Percentiles rank a stretch among this genome's conserved stretches.
phyloP scores from a whole-genome alignment of 169 alveolate genomes.

The Plasmodium gonderi region DNA sequence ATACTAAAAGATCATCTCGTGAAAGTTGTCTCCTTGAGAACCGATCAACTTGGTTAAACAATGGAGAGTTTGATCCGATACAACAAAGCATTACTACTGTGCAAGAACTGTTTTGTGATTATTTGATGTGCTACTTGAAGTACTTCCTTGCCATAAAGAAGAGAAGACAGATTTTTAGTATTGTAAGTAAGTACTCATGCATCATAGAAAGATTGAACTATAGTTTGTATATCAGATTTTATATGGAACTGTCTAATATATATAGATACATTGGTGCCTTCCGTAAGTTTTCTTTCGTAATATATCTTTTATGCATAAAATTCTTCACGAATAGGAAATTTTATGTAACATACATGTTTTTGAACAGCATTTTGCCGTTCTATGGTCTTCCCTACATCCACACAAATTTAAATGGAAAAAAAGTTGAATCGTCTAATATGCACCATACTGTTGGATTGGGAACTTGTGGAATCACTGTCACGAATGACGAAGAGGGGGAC shows the following conservation, averaged over 20 bases:
- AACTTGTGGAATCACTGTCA: neutral
- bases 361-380: slow-evolving; percentile 46
- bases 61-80: no score
- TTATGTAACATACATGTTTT: slow-evolving; percentile 24
- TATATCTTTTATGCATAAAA: slow-evolving; percentile 23
- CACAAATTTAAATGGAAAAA: neutral
- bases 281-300: slow-evolving; percentile 51
- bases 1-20: no score
- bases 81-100: neutral
- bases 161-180: neutral
- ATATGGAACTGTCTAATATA: slow-evolving; percentile 21
- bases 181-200: slow-evolving; percentile 23
- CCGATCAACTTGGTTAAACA: no score
- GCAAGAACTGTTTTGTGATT: slow-evolving; percentile 46
- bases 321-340: slow-evolving; percentile 21
- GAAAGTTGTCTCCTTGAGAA: no score
- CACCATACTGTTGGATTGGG: no score
- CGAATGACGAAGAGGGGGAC: neutral
- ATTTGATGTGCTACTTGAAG: slow-evolving; percentile 39
- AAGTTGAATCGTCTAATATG: no score
- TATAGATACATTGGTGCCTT: slow-evolving; percentile 52
- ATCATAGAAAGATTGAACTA: slow-evolving; percentile 2
- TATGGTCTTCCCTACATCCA: slow-evolving; percentile 24
- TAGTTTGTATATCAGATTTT: slow-evolving; percentile 6
- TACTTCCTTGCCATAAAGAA: slow-evolving; percentile 32